Evolutionary conservation across 768 basidiomycete genomes (phyloP).

Genomic region (Asterophora lycoperdoides): DNA sequence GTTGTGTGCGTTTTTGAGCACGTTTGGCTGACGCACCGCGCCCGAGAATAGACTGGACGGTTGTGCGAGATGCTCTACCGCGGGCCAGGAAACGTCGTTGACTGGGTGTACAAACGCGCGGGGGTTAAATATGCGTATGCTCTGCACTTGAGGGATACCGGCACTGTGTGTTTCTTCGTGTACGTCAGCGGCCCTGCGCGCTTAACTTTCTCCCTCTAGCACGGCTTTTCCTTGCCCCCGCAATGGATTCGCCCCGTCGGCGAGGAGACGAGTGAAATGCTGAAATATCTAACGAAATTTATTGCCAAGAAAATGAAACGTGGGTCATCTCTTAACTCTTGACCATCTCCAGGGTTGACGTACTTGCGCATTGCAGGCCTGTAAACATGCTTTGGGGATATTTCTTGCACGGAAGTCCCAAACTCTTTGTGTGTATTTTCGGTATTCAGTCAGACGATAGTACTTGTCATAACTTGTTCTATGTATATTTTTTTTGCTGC

Average conservation of each 20-base stretch:
- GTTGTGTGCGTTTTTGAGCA: too few relatives aligned
- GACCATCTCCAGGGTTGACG: background rate
- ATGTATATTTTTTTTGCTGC: too few relatives aligned
- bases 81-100: slow-evolving; percentile 62
- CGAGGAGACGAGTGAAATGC: slow-evolving; percentile 65
- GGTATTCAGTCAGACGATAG: too few relatives aligned
- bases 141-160: slow-evolving; percentile 64
- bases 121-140: slow-evolving; percentile 62
- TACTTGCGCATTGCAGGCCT: too few relatives aligned
- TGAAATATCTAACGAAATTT: slow-evolving; percentile 66
- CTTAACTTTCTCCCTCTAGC: slow-evolving; percentile 36
- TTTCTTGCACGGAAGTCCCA: too few relatives aligned
- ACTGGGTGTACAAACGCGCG: slow-evolving; percentile 56
- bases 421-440: too few relatives aligned
- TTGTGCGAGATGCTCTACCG: slow-evolving; percentile 44
- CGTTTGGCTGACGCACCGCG: background rate
- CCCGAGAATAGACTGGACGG: slow-evolving; percentile 33
- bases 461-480: too few relatives aligned
- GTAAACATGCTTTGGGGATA: too few relatives aligned
- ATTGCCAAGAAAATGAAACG: slow-evolving; percentile 41
- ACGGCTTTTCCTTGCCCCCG: slow-evolving; percentile 72
- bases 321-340: slow-evolving; percentile 14
- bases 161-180: slow-evolving; percentile 45
- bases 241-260: slow-evolving; percentile 74
- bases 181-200: background rate